Conservation (phyloP, 1,139 yeast species). For the Saccharomyces pastorianus region DNA sequence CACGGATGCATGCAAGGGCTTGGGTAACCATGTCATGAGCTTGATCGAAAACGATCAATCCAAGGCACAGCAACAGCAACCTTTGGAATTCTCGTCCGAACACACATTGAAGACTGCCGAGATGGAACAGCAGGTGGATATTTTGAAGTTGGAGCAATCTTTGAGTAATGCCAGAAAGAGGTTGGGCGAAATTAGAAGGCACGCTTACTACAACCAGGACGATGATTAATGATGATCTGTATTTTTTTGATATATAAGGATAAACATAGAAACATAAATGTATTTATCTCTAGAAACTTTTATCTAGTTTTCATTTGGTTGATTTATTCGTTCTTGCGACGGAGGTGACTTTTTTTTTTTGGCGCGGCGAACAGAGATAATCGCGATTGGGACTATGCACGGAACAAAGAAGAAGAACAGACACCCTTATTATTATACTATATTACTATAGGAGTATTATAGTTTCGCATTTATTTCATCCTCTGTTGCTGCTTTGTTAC, state of each 20-base stretch:
- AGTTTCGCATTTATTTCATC: background rate
- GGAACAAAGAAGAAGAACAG: background rate
- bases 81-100: slow-evolving; percentile 62
- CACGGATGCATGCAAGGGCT: slow-evolving; percentile 61
- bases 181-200: slow-evolving; percentile 77
- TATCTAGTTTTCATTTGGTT: background rate
- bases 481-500: background rate
- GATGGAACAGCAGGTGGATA: slow-evolving; percentile 92
- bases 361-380: background rate
- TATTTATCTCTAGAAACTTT: background rate
- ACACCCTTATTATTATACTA: background rate
- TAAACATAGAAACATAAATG: background rate
- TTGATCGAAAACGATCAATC: slow-evolving; percentile 1
- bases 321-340: background rate
- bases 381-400: background rate
- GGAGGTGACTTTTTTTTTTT: background rate
- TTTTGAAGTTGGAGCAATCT: slow-evolving; percentile 65
- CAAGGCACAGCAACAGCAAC: slow-evolving; percentile 30
- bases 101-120: slow-evolving; percentile 82
- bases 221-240: slow-evolving; percentile 8
- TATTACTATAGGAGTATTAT: background rate
- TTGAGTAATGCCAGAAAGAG: slow-evolving; percentile 55
- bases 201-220: slow-evolving; percentile 17
- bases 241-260: background rate
- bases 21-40: slow-evolving; percentile 30